These are phyloP conservation scores for Boletus subluridellus DNA, from an alignment of 1,284 basidiomycete species.

Conservation along the genomic window DNA sequence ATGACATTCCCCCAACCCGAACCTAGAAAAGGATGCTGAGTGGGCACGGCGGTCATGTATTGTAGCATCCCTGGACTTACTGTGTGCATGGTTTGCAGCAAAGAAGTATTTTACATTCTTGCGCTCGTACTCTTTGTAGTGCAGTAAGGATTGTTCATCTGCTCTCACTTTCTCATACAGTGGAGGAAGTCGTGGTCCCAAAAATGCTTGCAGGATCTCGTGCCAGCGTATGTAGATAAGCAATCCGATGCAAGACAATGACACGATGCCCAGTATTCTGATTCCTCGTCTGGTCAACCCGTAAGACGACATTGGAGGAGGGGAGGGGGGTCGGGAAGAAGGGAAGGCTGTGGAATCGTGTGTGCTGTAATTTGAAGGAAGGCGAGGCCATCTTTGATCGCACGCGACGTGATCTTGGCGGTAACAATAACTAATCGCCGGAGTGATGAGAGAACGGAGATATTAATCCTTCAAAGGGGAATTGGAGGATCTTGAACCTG, in stretches of 20 bases:
- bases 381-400: background rate
- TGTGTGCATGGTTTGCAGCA: slow-evolving; percentile 29
- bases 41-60: background rate
- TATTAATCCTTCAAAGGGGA: background rate
- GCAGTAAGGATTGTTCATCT: slow-evolving; percentile 19
- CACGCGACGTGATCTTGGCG: background rate
- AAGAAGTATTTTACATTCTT: slow-evolving; percentile 29
- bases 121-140: slow-evolving; percentile 25
- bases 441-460: background rate
- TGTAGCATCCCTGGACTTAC: slow-evolving; percentile 11
- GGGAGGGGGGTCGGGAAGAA: background rate
- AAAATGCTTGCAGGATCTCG: background rate
- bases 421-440: background rate
- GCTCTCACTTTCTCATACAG: slow-evolving; percentile 22
- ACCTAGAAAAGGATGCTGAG: slow-evolving; percentile 18
- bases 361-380: slow-evolving; percentile 5
- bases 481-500: background rate
- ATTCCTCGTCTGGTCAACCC: slow-evolving; percentile 26
- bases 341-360: background rate
- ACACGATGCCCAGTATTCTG: slow-evolving; percentile 16
- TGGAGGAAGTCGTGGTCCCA: slow-evolving; percentile 17
- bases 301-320: slow-evolving; percentile 20
- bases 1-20: slow-evolving; percentile 44
- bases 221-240: slow-evolving; percentile 13
- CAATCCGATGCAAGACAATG: slow-evolving; percentile 3